Percentiles rank a stretch among this genome's conserved stretches.
phyloP scores from a whole-genome alignment of 179 eudicot genomes.

The Beta corolliflora region DNA sequence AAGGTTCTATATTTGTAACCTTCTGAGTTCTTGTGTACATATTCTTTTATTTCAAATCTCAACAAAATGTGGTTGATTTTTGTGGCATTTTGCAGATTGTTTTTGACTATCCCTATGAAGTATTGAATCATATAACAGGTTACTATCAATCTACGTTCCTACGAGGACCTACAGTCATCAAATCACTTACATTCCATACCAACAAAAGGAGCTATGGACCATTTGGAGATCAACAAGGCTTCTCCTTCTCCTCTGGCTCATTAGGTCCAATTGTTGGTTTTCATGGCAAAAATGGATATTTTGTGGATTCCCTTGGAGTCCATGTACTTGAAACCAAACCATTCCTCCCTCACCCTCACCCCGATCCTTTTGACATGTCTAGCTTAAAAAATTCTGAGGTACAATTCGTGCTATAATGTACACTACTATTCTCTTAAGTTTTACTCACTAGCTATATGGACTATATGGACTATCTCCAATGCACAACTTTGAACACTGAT shows the following conservation, averaged over 20 bases:
- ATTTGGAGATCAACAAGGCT: constrained; percentile 46
- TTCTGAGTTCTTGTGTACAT: neutral
- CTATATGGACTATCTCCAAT: no score
- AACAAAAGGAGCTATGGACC: constrained; percentile 45
- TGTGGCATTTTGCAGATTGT: constrained; percentile 33
- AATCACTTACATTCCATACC: constrained; percentile 45
- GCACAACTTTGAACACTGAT: no score
- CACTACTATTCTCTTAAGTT: no score
- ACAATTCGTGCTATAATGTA: no score
- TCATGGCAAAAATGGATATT: constrained; percentile 44
- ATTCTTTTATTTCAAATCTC: neutral
- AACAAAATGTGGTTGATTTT: neutral
- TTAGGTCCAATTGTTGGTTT: constrained; percentile 41
- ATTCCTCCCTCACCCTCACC: constrained; percentile 17
- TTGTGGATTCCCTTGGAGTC: constrained; percentile 42
- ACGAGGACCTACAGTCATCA: constrained; percentile 41
- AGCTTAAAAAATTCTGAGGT: constrained; percentile 17
- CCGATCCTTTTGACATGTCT: constrained; percentile 23
- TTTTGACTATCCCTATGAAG: constrained; percentile 44
- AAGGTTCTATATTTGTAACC: constrained; percentile 28
- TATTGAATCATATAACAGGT: constrained; percentile 40
- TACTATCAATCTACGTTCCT: constrained; percentile 42
- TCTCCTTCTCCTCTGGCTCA: constrained; percentile 38
- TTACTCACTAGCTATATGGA: no score
- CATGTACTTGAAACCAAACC: constrained; percentile 36